These are phyloP conservation scores for Tuber brumale DNA, from an alignment of 495 filamentous ascomycete species.

Conservation along the genomic window DNA sequence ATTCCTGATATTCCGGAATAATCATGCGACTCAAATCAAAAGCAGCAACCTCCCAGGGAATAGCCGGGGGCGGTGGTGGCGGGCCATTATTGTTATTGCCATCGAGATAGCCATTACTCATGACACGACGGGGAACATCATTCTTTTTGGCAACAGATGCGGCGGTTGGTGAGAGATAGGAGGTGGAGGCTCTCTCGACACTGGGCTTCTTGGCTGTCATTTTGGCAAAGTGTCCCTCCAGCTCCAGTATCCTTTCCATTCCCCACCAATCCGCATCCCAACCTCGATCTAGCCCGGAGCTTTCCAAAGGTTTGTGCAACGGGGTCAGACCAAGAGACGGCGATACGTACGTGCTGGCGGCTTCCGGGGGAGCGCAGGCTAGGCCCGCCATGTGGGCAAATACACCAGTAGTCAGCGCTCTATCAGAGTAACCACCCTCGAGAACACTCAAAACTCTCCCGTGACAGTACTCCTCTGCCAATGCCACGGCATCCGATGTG, in stretches of 20 bases:
- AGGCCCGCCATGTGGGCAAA: constrained; percentile 81
- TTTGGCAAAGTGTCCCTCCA: constrained; percentile 31
- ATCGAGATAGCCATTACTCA: constrained; percentile 25
- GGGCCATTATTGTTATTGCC: constrained; percentile 38
- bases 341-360: constrained; percentile 42
- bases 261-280: constrained; percentile 42
- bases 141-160: constrained; percentile 55
- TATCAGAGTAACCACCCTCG: constrained; percentile 91
- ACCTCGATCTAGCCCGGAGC: constrained; percentile 22
- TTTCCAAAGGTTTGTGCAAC: constrained; percentile 46
- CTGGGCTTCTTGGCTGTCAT: constrained; percentile 48
- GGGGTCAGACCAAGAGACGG: constrained; percentile 49
- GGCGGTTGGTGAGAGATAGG: constrained; percentile 70
- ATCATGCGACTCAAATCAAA: constrained; percentile 75
- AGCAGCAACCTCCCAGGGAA: constrained; percentile 78
- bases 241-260: constrained; percentile 25
- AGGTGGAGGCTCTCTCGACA: constrained; percentile 66
- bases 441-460: constrained; percentile 86
- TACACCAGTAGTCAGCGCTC: constrained; percentile 78
- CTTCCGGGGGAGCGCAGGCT: constrained; percentile 50
- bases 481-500: constrained; percentile 69
- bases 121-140: constrained; percentile 40
- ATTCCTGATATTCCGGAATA: constrained; percentile 53
- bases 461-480: constrained; percentile 79
- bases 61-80: constrained; percentile 57